These are phyloP conservation scores for Xenosphaeropsis pyriputrescens DNA, from an alignment of 2,329 filamentous ascomycete genomes.

Conservation along the genomic window DNA sequence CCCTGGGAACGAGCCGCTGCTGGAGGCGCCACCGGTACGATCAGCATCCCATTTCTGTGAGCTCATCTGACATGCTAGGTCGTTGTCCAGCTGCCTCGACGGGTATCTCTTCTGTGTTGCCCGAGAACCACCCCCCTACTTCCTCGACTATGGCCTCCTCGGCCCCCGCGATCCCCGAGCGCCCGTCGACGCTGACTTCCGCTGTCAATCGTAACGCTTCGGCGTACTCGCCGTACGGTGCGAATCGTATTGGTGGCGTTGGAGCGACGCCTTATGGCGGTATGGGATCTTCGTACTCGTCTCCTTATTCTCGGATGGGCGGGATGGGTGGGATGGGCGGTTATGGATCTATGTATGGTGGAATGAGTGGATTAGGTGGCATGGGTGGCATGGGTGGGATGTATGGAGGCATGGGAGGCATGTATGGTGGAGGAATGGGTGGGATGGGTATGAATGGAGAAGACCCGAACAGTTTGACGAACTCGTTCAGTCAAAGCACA, in stretches of 20 bases:
- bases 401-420: slow-evolving; percentile 25
- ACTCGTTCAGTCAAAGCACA: slow-evolving; percentile 87
- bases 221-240: slow-evolving; percentile 55
- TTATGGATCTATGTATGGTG: slow-evolving; percentile 26
- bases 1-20: slow-evolving; percentile 71
- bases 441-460: slow-evolving; percentile 47
- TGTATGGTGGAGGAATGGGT: slow-evolving; percentile 13
- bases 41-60: slow-evolving; percentile 5
- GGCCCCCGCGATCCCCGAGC: slow-evolving; percentile 60
- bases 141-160: slow-evolving; percentile 21
- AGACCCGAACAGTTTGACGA: slow-evolving; percentile 87
- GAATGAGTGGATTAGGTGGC: slow-evolving; percentile 27
- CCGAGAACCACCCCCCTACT: slow-evolving; percentile 24
- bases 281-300: slow-evolving; percentile 28
- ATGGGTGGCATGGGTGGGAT: slow-evolving; percentile 31
- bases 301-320: slow-evolving; percentile 30
- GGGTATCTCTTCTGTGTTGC: slow-evolving; percentile 26
- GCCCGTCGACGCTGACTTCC: slow-evolving; percentile 63
- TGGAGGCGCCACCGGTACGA: slow-evolving; percentile 9
- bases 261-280: slow-evolving; percentile 19
- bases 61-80: not conserved
- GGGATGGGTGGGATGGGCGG: slow-evolving; percentile 23
- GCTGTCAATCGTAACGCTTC: slow-evolving; percentile 81
- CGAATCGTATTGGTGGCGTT: slow-evolving; percentile 38
- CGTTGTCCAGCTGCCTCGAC: slow-evolving; percentile 8